These are phyloP conservation scores for Pyrrhoderma noxium DNA, from an alignment of 1,284 basidiomycete genomes.

Conservation along the genomic window DNA sequence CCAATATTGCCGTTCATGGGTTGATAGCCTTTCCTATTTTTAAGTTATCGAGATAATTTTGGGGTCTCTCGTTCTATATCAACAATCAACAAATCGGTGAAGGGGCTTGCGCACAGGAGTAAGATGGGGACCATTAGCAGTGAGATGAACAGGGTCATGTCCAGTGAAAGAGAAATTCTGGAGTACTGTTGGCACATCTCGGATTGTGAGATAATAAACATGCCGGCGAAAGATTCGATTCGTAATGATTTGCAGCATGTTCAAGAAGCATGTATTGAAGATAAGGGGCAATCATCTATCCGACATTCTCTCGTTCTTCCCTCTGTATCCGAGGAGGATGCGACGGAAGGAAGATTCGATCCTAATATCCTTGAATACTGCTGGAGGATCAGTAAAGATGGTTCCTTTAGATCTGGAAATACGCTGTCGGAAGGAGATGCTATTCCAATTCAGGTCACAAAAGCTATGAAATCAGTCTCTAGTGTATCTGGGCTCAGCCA, in stretches of 20 bases:
- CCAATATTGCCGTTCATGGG: background rate
- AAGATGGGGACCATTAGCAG: no score
- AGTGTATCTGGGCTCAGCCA: background rate
- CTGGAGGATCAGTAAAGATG: slow-evolving; percentile 8
- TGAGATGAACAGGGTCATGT: background rate
- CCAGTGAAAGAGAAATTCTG: slow-evolving; percentile 5
- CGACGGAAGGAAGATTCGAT: background rate
- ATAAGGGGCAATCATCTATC: no score
- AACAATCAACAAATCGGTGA: no score
- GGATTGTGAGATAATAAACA: background rate
- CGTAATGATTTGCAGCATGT: no score
- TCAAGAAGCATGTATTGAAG: no score
- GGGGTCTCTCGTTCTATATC: no score
- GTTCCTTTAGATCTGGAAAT: background rate
- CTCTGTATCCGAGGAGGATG: no score
- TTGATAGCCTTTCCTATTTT: background rate
- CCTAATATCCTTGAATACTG: slow-evolving; percentile 8
- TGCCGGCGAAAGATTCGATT: background rate
- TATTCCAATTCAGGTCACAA: background rate
- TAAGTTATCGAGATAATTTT: no score
- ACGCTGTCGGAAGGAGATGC: background rate
- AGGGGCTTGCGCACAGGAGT: no score
- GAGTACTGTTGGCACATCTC: slow-evolving; percentile 10
- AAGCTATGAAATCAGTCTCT: background rate
- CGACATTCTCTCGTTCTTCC: no score